Evolutionary conservation across 345 rosid species (phyloP).

Genomic region (Mallotus nudiflorus): DNA sequence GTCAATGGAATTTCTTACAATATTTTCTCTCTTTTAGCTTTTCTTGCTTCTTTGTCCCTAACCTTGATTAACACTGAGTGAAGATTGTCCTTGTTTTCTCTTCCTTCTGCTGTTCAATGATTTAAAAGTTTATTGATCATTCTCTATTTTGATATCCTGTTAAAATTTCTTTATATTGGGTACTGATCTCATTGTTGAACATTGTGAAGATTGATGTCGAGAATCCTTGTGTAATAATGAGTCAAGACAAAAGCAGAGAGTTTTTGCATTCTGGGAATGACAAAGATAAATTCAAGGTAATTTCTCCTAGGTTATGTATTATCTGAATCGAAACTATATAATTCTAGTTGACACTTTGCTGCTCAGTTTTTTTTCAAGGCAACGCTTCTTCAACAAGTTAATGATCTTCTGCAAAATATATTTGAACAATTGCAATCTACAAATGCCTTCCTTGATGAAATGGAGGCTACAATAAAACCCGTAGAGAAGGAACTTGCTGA

Average conservation of each 20-base stretch:
- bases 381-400: slow-evolving; percentile 93
- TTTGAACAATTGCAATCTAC: slow-evolving; percentile 57
- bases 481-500: slow-evolving; percentile 66
- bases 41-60: neutral
- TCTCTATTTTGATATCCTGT: neutral
- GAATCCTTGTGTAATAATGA: slow-evolving; percentile 97
- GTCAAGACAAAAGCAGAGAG: slow-evolving; percentile 98
- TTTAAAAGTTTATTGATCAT: neutral
- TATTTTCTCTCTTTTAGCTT: neutral
- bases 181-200: neutral
- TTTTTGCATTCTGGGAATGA: slow-evolving; percentile 96
- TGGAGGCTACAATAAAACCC: slow-evolving; percentile 75
- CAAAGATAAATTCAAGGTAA: slow-evolving; percentile 93
- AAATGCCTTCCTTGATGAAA: slow-evolving; percentile 56
- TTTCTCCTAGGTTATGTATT: neutral
- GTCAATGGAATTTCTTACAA: neutral
- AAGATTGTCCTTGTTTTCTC: neutral
- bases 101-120: neutral
- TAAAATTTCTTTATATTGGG: neutral
- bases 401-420: slow-evolving; percentile 75
- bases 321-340: slow-evolving; percentile 13
- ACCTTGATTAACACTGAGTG: neutral
- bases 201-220: slow-evolving; percentile 86
- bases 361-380: slow-evolving; percentile 92
- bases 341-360: slow-evolving; percentile 31